These are phyloP conservation scores for Ogataea neopini DNA, from an alignment of 805 yeast species.

Conservation along the genomic window DNA sequence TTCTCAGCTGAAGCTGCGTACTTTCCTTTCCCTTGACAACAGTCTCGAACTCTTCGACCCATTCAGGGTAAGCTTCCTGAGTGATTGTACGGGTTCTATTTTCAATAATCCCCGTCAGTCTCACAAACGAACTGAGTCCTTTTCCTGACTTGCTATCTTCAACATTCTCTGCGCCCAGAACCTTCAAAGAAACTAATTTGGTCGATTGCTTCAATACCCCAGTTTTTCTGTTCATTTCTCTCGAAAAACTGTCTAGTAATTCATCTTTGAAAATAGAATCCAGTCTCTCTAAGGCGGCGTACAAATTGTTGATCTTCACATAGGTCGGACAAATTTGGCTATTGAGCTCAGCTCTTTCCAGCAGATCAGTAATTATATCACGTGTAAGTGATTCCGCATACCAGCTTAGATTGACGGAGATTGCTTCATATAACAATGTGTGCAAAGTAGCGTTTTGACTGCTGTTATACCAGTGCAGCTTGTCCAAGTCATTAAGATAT, in stretches of 20 bases:
- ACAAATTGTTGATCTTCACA: slow-evolving; percentile 23
- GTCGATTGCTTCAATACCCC: neutral
- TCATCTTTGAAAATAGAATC: slow-evolving; percentile 22
- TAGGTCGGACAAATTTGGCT: slow-evolving; percentile 11
- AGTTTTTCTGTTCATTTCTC: slow-evolving; percentile 1
- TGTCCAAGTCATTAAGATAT: slow-evolving; percentile 9
- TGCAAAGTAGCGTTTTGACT: slow-evolving; percentile 16
- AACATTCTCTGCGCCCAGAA: slow-evolving; percentile 21
- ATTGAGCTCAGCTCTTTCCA: neutral
- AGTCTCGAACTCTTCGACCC: slow-evolving; percentile 26
- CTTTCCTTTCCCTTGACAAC: slow-evolving; percentile 9
- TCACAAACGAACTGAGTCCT: slow-evolving; percentile 15
- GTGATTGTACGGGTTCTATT: slow-evolving; percentile 21
- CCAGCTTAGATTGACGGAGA: slow-evolving; percentile 7
- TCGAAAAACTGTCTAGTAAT: slow-evolving; percentile 16
- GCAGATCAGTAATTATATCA: slow-evolving; percentile 15
- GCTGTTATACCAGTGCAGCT: slow-evolving; percentile 10
- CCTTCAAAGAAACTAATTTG: slow-evolving; percentile 16
- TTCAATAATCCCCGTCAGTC: slow-evolving; percentile 20
- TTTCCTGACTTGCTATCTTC: slow-evolving; percentile 13
- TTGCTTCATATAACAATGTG: slow-evolving; percentile 16
- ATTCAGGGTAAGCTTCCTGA: slow-evolving; percentile 17
- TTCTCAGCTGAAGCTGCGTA: slow-evolving; percentile 14
- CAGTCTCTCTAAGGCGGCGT: slow-evolving; percentile 14
- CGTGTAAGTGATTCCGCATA: slow-evolving; percentile 14